Evolutionary conservation across 345 rosid genomes (phyloP).

Genomic region (Salix udensis): DNA sequence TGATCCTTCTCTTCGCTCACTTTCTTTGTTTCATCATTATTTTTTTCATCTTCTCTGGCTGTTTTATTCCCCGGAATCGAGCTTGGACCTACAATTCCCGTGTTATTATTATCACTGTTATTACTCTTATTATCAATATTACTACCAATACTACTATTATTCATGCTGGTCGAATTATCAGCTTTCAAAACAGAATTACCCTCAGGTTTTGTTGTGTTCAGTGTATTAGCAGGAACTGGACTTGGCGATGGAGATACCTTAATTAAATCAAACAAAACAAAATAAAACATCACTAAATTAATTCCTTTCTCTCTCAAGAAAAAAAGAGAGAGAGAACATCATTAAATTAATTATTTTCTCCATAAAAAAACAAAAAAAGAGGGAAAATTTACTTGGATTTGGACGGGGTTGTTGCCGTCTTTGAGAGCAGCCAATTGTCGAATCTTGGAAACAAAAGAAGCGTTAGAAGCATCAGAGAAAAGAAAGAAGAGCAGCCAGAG

Average conservation of each 20-base stretch:
- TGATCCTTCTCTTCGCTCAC: conserved; percentile 18
- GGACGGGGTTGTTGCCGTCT: conserved; percentile 10
- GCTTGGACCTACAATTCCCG: conserved; percentile 10
- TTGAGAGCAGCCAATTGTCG: conserved; percentile 30
- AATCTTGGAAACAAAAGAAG: conserved; percentile 22
- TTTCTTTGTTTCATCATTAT: conserved; percentile 16
- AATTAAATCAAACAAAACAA: conserved; percentile 12
- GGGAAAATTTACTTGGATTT: conserved; percentile 32
- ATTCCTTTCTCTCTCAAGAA: not conserved
- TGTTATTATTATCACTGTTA: conserved; percentile 1
- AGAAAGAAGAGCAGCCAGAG: conserved; percentile 37
- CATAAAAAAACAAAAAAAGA: not conserved
- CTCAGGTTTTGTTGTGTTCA: conserved; percentile 17
- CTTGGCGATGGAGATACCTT: conserved; percentile 43
- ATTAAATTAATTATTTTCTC: not conserved
- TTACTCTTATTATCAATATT: not conserved
- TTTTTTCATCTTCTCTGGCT: not conserved
- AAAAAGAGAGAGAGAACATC: not conserved
- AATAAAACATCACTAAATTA: conserved; percentile 12
- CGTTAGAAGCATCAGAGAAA: conserved; percentile 41
- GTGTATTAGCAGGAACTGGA: conserved; percentile 24
- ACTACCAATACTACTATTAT: not conserved
- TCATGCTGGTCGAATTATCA: conserved; percentile 18
- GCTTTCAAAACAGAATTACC: conserved; percentile 23
- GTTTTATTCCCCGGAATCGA: conserved; percentile 1